Percentiles rank a stretch among this genome's conserved stretches.
Evolutionary conservation across 306 rosid genomes (phyloP).

Genomic region (Prunus salicina): DNA sequence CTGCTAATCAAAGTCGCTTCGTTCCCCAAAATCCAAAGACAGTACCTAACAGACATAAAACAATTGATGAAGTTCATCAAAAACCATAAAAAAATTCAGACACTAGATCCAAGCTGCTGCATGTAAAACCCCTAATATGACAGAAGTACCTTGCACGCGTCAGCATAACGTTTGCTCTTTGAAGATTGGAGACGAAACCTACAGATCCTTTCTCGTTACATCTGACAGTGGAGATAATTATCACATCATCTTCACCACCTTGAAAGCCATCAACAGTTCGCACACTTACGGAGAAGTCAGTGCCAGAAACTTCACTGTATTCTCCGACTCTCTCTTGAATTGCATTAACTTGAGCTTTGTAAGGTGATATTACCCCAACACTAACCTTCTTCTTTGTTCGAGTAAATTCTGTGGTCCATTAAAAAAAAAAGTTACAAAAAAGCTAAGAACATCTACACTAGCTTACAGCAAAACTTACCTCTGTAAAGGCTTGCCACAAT

Average conservation of each 20-base stretch:
- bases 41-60: no score
- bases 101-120: neutral
- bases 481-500: no score
- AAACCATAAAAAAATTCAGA: no score
- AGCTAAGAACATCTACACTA: no score
- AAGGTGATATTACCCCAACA: no score
- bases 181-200: no score
- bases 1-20: no score
- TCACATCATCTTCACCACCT: constrained; percentile 63
- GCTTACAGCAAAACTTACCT: no score
- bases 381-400: no score
- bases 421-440: neutral
- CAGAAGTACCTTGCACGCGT: neutral
- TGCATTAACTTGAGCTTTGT: constrained; percentile 32
- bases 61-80: neutral
- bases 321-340: constrained; percentile 36
- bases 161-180: no score
- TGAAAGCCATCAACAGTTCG: constrained; percentile 60
- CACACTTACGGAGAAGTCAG: constrained; percentile 35
- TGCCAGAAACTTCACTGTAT: constrained; percentile 5
- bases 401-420: neutral
- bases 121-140: no score
- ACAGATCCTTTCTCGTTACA: constrained; percentile 21
- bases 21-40: no score
- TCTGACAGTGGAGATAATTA: constrained; percentile 33